A percentile compares a stretch with the other conserved stretches of the same genome.
phyloP scores from a whole-genome alignment of 2,329 filamentous ascomycete genomes.

The Rugonectria rugulosa region DNA sequence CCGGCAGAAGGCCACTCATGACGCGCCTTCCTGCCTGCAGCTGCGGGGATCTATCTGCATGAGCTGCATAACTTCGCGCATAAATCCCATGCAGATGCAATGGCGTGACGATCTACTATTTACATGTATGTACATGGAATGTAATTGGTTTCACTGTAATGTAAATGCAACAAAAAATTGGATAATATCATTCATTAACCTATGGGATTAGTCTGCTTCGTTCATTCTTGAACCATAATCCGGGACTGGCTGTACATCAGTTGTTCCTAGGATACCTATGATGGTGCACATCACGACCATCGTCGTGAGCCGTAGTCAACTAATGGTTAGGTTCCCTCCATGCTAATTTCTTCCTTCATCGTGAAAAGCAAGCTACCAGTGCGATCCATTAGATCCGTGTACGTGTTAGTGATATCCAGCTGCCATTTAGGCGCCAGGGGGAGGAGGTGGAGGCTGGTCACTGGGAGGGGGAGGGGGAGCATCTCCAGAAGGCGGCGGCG shows the following conservation, averaged over 20 bases:
- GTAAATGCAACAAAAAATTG: conserved; percentile 10
- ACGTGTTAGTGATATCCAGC: conserved; percentile 12
- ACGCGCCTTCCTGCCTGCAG: background rate
- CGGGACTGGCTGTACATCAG: conserved; percentile 20
- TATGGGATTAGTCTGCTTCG: conserved; percentile 37
- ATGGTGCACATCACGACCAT: background rate
- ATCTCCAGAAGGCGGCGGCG: conserved; percentile 64
- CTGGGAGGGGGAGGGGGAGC: conserved; percentile 70
- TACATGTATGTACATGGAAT: background rate
- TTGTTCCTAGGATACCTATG: background rate
- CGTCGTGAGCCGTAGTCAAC: conserved; percentile 11
- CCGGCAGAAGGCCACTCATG: background rate
- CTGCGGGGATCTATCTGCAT: background rate
- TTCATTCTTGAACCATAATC: conserved; percentile 13
- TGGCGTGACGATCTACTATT: conserved; percentile 10
- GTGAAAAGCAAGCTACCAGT: background rate
- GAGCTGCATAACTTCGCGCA: conserved; percentile 21
- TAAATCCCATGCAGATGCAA: conserved; percentile 23
- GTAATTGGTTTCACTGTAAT: too few species aligned
- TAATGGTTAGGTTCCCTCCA: conserved; percentile 17
- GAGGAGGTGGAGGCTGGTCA: conserved; percentile 69
- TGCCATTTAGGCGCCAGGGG: conserved; percentile 55
- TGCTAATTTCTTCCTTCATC: conserved; percentile 4
- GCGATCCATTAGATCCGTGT: conserved; percentile 1
- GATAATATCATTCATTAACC: conserved; percentile 34